Conservation (phyloP, 805 yeast species). For the Sugiyamaella americana region DNA sequence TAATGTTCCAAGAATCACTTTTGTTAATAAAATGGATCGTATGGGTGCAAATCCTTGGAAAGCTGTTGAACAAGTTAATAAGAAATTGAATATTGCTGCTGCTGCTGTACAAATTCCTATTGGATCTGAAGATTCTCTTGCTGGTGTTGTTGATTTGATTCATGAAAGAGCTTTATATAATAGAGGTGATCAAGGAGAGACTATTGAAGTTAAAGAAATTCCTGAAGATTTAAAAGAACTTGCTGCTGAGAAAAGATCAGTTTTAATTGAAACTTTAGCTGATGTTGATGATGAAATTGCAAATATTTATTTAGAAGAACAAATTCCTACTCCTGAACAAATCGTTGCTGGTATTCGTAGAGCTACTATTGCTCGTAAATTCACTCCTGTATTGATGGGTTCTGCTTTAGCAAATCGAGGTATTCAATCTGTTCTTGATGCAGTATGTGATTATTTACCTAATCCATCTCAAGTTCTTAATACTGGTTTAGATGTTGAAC, state of each 20-base stretch:
- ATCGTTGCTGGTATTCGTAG: constrained; percentile 87
- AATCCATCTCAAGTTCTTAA: constrained; percentile 91
- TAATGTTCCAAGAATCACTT: constrained; percentile 93
- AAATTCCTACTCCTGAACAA: constrained; percentile 78
- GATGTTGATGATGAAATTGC: constrained; percentile 98
- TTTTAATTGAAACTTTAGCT: constrained; percentile 88
- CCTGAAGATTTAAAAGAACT: constrained; percentile 77
- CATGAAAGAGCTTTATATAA: constrained; percentile 82
- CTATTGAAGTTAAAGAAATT: constrained; percentile 52
- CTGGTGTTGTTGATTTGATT: constrained; percentile 89
- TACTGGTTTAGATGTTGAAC: constrained; percentile 70
- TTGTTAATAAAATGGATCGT: constrained; percentile 97
- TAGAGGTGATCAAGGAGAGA: constrained; percentile 88
- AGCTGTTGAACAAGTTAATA: constrained; percentile 85
- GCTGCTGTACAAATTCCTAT: constrained; percentile 98
- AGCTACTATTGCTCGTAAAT: constrained; percentile 88
- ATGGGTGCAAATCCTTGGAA: constrained; percentile 98
- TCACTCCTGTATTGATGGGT: constrained; percentile 99
- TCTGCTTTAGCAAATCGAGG: constrained; percentile 97
- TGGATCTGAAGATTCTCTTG: constrained; percentile 79
- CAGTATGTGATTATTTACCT: constrained; percentile 93
- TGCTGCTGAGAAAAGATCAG: constrained; percentile 83
- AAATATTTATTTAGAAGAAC: constrained; percentile 83
- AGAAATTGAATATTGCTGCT: constrained; percentile 84
- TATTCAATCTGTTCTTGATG: constrained; percentile 90